Percentiles rank a stretch among this genome's conserved stretches.
Conservation (phyloP, 2,329 filamentous ascomycete species). For the Neofusicoccum sp. region DNA sequence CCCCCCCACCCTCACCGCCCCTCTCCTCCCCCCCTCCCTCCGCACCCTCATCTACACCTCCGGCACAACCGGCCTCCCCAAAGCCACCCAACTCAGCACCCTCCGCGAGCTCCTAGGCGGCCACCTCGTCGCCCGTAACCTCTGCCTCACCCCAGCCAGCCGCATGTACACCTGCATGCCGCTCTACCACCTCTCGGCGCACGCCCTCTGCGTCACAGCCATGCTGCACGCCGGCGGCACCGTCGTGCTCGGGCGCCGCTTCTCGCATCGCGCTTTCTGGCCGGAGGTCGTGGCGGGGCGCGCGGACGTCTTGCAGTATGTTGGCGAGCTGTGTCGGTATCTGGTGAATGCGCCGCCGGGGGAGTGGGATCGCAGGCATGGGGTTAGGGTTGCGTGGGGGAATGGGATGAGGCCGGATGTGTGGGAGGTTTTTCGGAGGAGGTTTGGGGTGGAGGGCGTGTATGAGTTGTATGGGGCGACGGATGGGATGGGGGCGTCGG, state of each 20-base stretch:
- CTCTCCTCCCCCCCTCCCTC: slow-evolving; percentile 31
- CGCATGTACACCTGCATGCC: slow-evolving; percentile 79
- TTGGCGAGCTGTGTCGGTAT: slow-evolving; percentile 76
- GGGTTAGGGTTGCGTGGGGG: slow-evolving; percentile 62
- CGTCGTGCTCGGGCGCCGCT: slow-evolving; percentile 67
- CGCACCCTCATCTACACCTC: slow-evolving; percentile 59
- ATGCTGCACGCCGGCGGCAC: slow-evolving; percentile 57
- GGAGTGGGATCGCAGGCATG: slow-evolving; percentile 61
- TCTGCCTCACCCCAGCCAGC: slow-evolving; percentile 51
- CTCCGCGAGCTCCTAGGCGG: slow-evolving; percentile 45
- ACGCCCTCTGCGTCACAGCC: slow-evolving; percentile 54
- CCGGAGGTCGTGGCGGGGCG: slow-evolving; percentile 67
- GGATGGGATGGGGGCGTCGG: slow-evolving; percentile 59
- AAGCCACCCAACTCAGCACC: slow-evolving; percentile 56
- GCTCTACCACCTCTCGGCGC: slow-evolving; percentile 74
- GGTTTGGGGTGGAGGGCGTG: slow-evolving; percentile 65
- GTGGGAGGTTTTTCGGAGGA: slow-evolving; percentile 65
- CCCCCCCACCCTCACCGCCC: slow-evolving; percentile 30
- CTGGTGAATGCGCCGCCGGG: slow-evolving; percentile 68
- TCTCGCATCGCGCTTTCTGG: slow-evolving; percentile 75
- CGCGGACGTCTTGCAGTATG: slow-evolving; percentile 74
- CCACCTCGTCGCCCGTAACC: slow-evolving; percentile 39
- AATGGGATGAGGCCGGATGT: slow-evolving; percentile 71
- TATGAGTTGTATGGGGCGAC: slow-evolving; percentile 78
- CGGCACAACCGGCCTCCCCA: slow-evolving; percentile 69